phyloP scores from a whole-genome alignment of 177 flowering plant species.

The Vitis hybrid region DNA sequence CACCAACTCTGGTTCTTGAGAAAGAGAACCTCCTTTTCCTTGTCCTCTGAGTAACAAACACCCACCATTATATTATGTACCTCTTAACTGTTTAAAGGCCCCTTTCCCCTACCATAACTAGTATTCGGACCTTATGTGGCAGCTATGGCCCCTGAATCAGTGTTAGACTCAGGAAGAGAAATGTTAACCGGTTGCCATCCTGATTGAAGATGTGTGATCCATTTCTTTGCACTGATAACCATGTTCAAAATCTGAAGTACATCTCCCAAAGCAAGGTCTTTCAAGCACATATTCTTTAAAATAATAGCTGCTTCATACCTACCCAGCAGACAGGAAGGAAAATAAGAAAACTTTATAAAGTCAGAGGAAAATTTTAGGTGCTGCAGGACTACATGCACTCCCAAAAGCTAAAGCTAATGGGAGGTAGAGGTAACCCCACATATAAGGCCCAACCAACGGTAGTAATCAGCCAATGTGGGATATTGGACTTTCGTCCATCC shows the following conservation, averaged over 20 bases:
- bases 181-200: slow-evolving; percentile 35
- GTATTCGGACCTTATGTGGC: neutral
- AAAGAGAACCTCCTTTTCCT: slow-evolving; percentile 4
- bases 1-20: neutral
- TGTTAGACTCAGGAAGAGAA: slow-evolving; percentile 13
- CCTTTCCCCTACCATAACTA: slow-evolving; percentile 8
- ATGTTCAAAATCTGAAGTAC: slow-evolving; percentile 28
- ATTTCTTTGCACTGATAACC: slow-evolving; percentile 19
- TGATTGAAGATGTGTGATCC: slow-evolving; percentile 19
- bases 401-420: too few species aligned
- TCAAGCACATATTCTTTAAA: slow-evolving; percentile 21
- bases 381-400: too few species aligned
- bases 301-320: slow-evolving; percentile 34
- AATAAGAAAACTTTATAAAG: too few species aligned
- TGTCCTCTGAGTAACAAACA: neutral
- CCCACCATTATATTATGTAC: neutral
- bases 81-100: neutral
- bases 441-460: too few species aligned
- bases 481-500: too few species aligned
- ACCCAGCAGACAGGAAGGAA: neutral
- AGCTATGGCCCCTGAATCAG: slow-evolving; percentile 2
- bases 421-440: too few species aligned
- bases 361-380: too few species aligned
- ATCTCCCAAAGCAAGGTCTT: slow-evolving; percentile 26
- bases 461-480: too few species aligned